A percentile compares a stretch with the other conserved stretches of the same genome.
phyloP scores from a whole-genome alignment of 352 stramenopile species.

The Globisporangium sylvaticum region DNA sequence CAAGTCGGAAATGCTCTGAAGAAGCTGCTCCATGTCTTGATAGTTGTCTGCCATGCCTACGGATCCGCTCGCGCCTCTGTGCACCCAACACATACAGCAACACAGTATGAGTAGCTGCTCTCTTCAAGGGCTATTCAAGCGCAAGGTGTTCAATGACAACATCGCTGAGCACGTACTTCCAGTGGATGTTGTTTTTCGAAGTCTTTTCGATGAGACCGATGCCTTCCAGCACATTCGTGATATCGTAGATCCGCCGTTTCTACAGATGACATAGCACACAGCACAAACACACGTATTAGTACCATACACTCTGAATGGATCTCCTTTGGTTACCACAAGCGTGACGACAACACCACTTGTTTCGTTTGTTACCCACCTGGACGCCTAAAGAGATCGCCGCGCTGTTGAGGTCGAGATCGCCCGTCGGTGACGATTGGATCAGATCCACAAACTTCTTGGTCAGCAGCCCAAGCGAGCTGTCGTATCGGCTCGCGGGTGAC shows the following conservation, averaged over 20 bases:
- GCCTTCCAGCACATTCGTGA: slow-evolving; percentile 98
- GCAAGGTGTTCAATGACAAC: not conserved
- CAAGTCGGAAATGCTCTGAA: slow-evolving; percentile 75
- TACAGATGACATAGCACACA: slow-evolving; percentile 26
- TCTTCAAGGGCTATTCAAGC: not conserved
- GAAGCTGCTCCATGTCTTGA: slow-evolving; percentile 69
- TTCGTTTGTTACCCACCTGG: slow-evolving; percentile 38
- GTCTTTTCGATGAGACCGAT: slow-evolving; percentile 97
- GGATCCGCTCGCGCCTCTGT: slow-evolving; percentile 50
- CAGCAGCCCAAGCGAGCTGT: slow-evolving; percentile 94
- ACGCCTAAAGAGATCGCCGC: slow-evolving; percentile 81
- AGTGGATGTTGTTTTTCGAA: slow-evolving; percentile 98
- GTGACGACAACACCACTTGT: not conserved
- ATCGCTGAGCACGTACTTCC: slow-evolving; percentile 70
- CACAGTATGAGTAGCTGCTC: not conserved
- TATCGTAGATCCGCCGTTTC: slow-evolving; percentile 98
- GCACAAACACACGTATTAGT: not conserved
- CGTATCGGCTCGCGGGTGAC: slow-evolving; percentile 87
- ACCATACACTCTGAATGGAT: not conserved
- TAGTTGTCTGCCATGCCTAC: slow-evolving; percentile 44
- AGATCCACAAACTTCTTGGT: slow-evolving; percentile 97
- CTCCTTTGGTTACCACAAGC: not conserved
- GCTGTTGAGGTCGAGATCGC: slow-evolving; percentile 94
- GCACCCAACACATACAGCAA: not conserved
- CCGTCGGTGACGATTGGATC: slow-evolving; percentile 85